Evolutionary conservation across 352 stramenopile genomes (phyloP).

Genomic region (Phytophthora megakarya): DNA sequence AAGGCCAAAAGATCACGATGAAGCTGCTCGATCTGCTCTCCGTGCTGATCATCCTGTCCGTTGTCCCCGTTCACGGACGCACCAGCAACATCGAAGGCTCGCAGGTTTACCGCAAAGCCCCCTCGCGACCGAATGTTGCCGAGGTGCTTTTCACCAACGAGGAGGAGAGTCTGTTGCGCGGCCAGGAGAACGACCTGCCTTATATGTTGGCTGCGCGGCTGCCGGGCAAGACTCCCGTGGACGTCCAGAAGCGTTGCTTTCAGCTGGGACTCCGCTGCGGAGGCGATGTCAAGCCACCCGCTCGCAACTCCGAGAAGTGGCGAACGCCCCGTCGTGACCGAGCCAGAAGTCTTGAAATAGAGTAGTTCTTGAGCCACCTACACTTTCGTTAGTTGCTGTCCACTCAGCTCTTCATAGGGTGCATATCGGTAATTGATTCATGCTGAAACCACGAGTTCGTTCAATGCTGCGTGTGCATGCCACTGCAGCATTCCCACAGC

Average conservation of each 20-base stretch:
- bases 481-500: neutral
- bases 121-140: slow-evolving; percentile 20
- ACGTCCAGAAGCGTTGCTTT: slow-evolving; percentile 60
- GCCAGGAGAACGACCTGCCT: slow-evolving; percentile 45
- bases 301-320: slow-evolving; percentile 57
- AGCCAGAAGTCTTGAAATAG: neutral
- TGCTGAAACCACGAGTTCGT: slow-evolving; percentile 2
- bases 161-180: slow-evolving; percentile 57
- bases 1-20: too few relatives aligned
- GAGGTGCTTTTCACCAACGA: slow-evolving; percentile 52
- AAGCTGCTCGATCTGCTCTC: slow-evolving; percentile 4
- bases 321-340: slow-evolving; percentile 12
- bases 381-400: neutral
- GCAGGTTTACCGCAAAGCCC: slow-evolving; percentile 28
- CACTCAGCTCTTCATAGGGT: slow-evolving; percentile 9
- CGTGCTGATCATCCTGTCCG: slow-evolving; percentile 1
- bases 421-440: slow-evolving; percentile 9
- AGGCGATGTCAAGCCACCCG: slow-evolving; percentile 27
- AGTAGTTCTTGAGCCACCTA: too few relatives aligned
- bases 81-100: slow-evolving; percentile 30
- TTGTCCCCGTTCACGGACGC: slow-evolving; percentile 21
- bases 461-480: neutral
- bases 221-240: slow-evolving; percentile 34
- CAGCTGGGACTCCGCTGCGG: slow-evolving; percentile 62
- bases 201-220: slow-evolving; percentile 45